A percentile compares a stretch with the other conserved stretches of the same genome.
These are phyloP conservation scores for Penicillium ucsense DNA, from an alignment of 495 filamentous ascomycete genomes.

Conservation along the genomic window DNA sequence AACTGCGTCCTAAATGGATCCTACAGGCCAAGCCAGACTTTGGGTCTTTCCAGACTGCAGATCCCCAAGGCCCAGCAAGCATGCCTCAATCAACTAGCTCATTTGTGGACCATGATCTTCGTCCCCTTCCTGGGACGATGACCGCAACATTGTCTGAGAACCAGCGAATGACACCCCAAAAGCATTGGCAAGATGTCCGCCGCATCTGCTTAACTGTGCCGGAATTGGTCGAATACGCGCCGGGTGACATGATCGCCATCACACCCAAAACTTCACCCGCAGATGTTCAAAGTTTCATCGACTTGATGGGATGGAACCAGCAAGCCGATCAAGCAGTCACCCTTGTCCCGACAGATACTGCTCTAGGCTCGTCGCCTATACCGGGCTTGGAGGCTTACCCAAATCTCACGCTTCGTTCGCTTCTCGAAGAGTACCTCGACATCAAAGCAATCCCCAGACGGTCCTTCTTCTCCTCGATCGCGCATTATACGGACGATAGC, in stretches of 20 bases:
- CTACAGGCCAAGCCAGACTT: constrained; percentile 36
- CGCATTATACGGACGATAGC: constrained; percentile 59
- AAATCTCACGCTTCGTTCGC: constrained; percentile 57
- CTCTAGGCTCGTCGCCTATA: constrained; percentile 32
- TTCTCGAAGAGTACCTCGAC: constrained; percentile 76
- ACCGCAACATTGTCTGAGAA: constrained; percentile 43
- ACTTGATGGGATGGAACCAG: constrained; percentile 63
- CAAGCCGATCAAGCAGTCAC: constrained; percentile 57
- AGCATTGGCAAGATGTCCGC: constrained; percentile 93
- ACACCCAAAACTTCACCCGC: constrained; percentile 76
- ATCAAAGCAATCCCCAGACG: constrained; percentile 81
- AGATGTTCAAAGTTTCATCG: constrained; percentile 67
- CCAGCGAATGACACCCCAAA: constrained; percentile 58
- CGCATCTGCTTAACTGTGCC: constrained; percentile 51
- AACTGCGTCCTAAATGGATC: constrained; percentile 73
- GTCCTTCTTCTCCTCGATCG: constrained; percentile 67
- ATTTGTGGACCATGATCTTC: constrained; percentile 36
- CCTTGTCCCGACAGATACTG: constrained; percentile 27
- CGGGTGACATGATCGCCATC: constrained; percentile 70
- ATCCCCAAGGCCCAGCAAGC: background rate
- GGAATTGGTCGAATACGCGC: constrained; percentile 37
- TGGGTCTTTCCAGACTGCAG: background rate
- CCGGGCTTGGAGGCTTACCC: constrained; percentile 29
- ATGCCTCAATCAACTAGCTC: background rate
- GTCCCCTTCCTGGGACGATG: constrained; percentile 44